Evolutionary conservation across 257 asterid species (phyloP).

Genomic region (Penstemon eatonii): DNA sequence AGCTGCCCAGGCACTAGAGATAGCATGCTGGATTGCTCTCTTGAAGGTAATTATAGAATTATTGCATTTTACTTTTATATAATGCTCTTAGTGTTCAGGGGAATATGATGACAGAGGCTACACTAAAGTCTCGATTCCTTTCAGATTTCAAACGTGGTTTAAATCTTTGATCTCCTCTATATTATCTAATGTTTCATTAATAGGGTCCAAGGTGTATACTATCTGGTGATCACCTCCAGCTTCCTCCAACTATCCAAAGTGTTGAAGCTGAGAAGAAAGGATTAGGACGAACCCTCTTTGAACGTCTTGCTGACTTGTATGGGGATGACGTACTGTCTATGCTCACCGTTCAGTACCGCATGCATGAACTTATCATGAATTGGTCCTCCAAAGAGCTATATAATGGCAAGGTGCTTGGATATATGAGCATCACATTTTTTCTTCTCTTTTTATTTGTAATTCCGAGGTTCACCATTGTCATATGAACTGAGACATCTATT

Average conservation of each 20-base stretch:
- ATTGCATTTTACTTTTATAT: background rate
- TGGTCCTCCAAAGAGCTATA: slow-evolving; percentile 94
- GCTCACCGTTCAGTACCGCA: slow-evolving; percentile 99
- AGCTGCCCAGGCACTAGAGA: slow-evolving; percentile 98
- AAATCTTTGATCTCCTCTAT: slow-evolving; percentile 24
- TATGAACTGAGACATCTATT: slow-evolving; percentile 16
- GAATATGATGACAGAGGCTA: background rate
- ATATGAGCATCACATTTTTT: slow-evolving; percentile 15
- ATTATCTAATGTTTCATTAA: slow-evolving; percentile 22
- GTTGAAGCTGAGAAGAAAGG: slow-evolving; percentile 97
- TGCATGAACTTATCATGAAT: slow-evolving; percentile 90
- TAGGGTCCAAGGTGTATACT: slow-evolving; percentile 92
- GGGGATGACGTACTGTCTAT: slow-evolving; percentile 76
- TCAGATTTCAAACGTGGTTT: slow-evolving; percentile 20
- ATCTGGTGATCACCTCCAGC: slow-evolving; percentile 96
- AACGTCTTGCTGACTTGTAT: slow-evolving; percentile 85
- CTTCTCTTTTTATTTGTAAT: slow-evolving; percentile 3
- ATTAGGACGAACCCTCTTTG: slow-evolving; percentile 90
- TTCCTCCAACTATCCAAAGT: slow-evolving; percentile 97
- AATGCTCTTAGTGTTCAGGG: background rate
- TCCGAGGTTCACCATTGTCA: background rate
- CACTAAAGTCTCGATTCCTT: slow-evolving; percentile 8
- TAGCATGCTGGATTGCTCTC: slow-evolving; percentile 98
- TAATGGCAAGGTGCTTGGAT: slow-evolving; percentile 69
- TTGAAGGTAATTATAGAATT: slow-evolving; percentile 60